These are phyloP conservation scores for Asterella californica DNA, from an alignment of 225 moss, liverwort and hornwort species.

Conservation along the genomic window DNA sequence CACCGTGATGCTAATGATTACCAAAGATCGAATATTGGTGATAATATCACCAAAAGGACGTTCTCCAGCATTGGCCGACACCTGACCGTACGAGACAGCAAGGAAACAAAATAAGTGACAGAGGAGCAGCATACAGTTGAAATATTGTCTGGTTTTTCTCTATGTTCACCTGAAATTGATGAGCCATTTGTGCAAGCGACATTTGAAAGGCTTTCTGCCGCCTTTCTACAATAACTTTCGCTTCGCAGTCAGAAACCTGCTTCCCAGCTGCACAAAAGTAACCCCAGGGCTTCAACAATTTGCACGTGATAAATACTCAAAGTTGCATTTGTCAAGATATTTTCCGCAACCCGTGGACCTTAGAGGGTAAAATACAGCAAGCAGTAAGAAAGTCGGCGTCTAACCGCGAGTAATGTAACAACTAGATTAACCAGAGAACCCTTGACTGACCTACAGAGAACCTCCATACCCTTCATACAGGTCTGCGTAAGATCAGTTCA, in stretches of 20 bases:
- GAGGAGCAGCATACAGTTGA: neutral
- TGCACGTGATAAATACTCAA: too few relatives aligned
- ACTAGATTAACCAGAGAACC: too few relatives aligned
- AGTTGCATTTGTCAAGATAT: neutral
- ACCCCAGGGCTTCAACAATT: neutral
- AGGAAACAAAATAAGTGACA: conserved; percentile 10
- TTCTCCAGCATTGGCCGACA: conserved; percentile 9
- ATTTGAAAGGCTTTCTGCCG: conserved; percentile 66
- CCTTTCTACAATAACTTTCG: conserved; percentile 57
- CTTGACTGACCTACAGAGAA: neutral
- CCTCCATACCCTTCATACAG: neutral
- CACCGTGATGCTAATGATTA: conserved; percentile 6
- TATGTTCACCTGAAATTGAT: conserved; percentile 56
- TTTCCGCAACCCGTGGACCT: neutral
- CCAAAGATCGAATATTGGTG: conserved; percentile 14
- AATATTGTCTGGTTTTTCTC: neutral
- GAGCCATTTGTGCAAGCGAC: conserved; percentile 36
- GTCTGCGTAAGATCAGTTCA: neutral
- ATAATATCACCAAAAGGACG: conserved; percentile 16
- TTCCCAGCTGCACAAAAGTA: conserved; percentile 50
- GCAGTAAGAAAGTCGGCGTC: too few relatives aligned
- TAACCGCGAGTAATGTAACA: too few relatives aligned
- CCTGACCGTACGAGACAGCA: conserved; percentile 7
- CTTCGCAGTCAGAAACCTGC: conserved; percentile 64
- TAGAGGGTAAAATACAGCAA: neutral